Percentiles rank a stretch among this genome's conserved stretches.
phyloP scores from a whole-genome alignment of 192 early-diverging fungal species.

The Backusella tarrabulga region DNA sequence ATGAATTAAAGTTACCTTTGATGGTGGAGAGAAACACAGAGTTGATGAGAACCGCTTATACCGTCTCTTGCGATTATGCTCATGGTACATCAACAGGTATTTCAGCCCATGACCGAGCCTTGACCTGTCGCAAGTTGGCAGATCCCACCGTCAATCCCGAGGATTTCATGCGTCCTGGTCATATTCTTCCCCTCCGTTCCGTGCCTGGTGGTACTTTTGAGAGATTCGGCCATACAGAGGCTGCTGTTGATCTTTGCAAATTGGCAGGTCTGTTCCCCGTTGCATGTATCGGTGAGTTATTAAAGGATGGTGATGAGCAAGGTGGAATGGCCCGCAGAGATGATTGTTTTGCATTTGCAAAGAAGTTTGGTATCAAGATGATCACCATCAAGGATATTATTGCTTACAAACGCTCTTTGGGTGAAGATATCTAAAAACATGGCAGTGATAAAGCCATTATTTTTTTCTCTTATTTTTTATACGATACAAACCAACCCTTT shows the following conservation, averaged over 20 bases:
- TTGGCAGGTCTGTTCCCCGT: constrained; percentile 83
- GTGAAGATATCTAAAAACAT: background rate
- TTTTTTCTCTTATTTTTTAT: too few species aligned
- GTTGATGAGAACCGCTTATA: constrained; percentile 93
- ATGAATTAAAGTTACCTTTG: constrained; percentile 84
- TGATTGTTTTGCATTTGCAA: constrained; percentile 86
- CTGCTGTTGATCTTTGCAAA: constrained; percentile 83
- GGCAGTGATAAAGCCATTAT: background rate
- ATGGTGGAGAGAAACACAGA: constrained; percentile 96
- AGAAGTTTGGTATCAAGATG: constrained; percentile 79
- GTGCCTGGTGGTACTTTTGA: constrained; percentile 79
- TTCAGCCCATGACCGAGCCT: constrained; percentile 86
- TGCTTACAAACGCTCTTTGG: constrained; percentile 51
- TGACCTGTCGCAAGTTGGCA: constrained; percentile 77
- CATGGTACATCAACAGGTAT: constrained; percentile 95
- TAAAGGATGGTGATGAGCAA: constrained; percentile 71
- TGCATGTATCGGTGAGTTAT: constrained; percentile 92
- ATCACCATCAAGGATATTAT: constrained; percentile 90
- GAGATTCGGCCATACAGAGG: constrained; percentile 95
- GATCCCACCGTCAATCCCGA: constrained; percentile 62
- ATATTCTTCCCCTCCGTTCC: constrained; percentile 89
- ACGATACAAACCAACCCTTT: background rate
- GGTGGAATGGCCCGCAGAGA: constrained; percentile 94
- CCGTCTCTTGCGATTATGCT: constrained; percentile 85
- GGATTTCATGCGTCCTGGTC: constrained; percentile 89